Conservation (phyloP, 345 rosid species). For the Boechera retrofracta region DNA sequence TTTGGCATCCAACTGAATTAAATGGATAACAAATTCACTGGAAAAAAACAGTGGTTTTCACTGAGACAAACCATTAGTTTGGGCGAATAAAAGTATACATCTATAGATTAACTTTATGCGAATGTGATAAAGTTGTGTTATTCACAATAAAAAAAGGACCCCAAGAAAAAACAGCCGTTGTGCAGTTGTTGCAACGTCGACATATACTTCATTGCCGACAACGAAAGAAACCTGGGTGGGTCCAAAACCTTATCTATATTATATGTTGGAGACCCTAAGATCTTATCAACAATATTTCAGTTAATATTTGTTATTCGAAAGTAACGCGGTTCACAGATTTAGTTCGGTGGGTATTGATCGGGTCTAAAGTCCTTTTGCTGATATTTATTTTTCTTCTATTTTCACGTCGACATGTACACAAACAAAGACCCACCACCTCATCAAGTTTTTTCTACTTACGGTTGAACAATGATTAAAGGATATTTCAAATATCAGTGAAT, state of each 20-base stretch:
- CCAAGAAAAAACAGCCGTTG: background rate
- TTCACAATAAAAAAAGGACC: background rate
- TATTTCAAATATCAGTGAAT: background rate
- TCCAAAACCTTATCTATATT: conserved; percentile 24
- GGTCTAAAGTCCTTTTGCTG: background rate
- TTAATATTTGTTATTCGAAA: background rate
- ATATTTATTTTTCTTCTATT: background rate
- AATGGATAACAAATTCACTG: background rate
- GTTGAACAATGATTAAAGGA: background rate
- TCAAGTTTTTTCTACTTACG: background rate
- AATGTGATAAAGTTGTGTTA: background rate
- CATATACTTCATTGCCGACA: conserved; percentile 23
- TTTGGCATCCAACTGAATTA: background rate
- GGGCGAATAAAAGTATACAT: background rate
- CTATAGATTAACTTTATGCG: background rate
- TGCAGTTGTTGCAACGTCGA: conserved; percentile 14
- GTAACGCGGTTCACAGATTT: conserved; percentile 17
- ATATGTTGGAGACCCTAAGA: background rate
- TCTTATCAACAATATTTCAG: background rate
- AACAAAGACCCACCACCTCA: background rate
- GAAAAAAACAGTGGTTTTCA: background rate
- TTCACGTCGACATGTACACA: conserved; percentile 25
- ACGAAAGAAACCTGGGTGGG: background rate
- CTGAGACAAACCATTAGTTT: background rate
- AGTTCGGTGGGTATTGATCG: conserved; percentile 7